Conservation (phyloP, 805 yeast genomes). For the Kazachstania bromeliacearum region DNA sequence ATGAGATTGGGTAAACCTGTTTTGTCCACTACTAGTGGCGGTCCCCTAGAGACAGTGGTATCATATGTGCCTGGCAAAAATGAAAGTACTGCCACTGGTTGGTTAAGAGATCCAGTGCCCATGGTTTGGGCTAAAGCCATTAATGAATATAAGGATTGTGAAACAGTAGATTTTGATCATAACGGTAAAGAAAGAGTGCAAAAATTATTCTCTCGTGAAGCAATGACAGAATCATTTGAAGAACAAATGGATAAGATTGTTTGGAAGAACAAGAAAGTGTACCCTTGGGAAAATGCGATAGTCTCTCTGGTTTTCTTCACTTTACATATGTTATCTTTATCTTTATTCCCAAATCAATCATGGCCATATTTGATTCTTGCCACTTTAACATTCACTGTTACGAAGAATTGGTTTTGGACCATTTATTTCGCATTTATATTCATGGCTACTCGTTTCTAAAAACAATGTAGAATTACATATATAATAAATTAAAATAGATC, state of each 20-base stretch:
- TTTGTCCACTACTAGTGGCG: conserved; percentile 80
- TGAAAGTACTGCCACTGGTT: conserved; percentile 48
- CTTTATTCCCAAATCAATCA: conserved; percentile 7
- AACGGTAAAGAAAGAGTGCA: conserved; percentile 29
- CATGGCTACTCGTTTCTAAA: too few species aligned
- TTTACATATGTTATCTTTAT: conserved; percentile 9
- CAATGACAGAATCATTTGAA: conserved; percentile 34
- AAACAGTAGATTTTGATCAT: conserved; percentile 11
- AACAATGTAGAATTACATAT: too few species aligned
- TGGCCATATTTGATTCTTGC: conserved; percentile 16
- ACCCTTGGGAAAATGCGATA: conserved; percentile 27
- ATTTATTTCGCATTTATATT: conserved; percentile 11
- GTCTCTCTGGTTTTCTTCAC: conserved; percentile 8
- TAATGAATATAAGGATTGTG: conserved; percentile 28
- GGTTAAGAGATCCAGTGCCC: conserved; percentile 41
- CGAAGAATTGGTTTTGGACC: conserved; percentile 10
- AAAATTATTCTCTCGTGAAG: conserved; percentile 30
- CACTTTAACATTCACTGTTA: background rate
- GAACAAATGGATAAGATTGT: conserved; percentile 26
- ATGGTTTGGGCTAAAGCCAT: conserved; percentile 48
- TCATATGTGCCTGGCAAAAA: conserved; percentile 25
- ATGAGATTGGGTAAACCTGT: conserved; percentile 81
- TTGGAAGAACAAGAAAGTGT: conserved; percentile 15
- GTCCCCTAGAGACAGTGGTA: conserved; percentile 71
- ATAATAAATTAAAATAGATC: too few species aligned